phyloP scores from a whole-genome alignment of 108 stramenopile genomes.

The Cylindrotheca fusiformis region DNA sequence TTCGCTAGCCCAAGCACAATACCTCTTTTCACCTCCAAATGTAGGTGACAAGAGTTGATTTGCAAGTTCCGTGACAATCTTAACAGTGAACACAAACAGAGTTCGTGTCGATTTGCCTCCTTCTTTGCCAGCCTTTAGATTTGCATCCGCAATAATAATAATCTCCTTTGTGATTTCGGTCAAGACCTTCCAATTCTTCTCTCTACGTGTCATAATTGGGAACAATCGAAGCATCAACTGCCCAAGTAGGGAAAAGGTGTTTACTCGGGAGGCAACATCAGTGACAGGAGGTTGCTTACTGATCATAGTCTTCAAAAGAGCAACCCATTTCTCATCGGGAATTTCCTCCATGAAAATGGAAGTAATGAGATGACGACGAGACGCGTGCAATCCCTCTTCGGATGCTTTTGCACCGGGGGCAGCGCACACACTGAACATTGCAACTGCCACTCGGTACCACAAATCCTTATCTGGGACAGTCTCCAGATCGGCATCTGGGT shows the following conservation, averaged over 20 bases:
- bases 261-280: conserved; percentile 43
- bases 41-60: conserved; percentile 56
- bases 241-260: conserved; percentile 55
- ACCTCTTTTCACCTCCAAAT: conserved; percentile 51
- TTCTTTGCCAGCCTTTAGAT: conserved; percentile 41
- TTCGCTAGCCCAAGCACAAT: conserved; percentile 72
- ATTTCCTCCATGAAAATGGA: conserved; percentile 51
- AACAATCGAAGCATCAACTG: conserved; percentile 50
- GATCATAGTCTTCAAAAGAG: conserved; percentile 52
- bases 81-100: conserved; percentile 70
- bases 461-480: conserved; percentile 58
- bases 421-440: conserved; percentile 63
- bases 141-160: conserved; percentile 52
- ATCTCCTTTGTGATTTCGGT: conserved; percentile 55
- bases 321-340: conserved; percentile 65
- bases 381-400: conserved; percentile 56
- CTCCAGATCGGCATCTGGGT: conserved; percentile 25
- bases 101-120: conserved; percentile 40
- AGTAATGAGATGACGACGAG: conserved; percentile 53
- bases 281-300: conserved; percentile 51
- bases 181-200: conserved; percentile 62
- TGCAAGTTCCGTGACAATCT: conserved; percentile 61
- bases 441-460: conserved; percentile 52
- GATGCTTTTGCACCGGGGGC: conserved; percentile 45
- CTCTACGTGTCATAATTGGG: conserved; percentile 42